Evolutionary conservation across 495 filamentous ascomycete species (phyloP).

Genomic region (Alectoria sarmentosa): DNA sequence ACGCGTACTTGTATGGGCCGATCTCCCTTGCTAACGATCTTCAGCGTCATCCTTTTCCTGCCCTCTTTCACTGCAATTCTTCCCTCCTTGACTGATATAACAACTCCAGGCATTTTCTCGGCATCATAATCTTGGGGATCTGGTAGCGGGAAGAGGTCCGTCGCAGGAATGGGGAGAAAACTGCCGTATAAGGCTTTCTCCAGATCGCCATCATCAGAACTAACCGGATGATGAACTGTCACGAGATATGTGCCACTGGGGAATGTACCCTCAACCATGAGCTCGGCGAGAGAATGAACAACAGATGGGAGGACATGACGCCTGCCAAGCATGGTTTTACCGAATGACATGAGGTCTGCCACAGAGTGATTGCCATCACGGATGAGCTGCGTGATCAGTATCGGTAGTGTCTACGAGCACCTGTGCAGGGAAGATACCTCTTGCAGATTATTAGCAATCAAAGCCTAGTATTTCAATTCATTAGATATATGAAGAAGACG

Average conservation of each 20-base stretch:
- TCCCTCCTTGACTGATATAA: constrained; percentile 61
- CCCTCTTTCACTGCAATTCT: constrained; percentile 65
- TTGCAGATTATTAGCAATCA: constrained; percentile 86
- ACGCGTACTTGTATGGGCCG: constrained; percentile 71
- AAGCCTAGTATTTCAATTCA: constrained; percentile 48
- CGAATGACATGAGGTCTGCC: constrained; percentile 86
- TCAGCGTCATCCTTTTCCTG: constrained; percentile 62
- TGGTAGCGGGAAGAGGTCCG: constrained; percentile 55
- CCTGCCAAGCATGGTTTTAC: constrained; percentile 86
- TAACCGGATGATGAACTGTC: constrained; percentile 87
- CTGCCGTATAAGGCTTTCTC: constrained; percentile 83
- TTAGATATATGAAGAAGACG: constrained; percentile 10
- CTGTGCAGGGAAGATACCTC: constrained; percentile 48
- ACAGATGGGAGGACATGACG: constrained; percentile 89
- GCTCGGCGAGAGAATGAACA: constrained; percentile 62
- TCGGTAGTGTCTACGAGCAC: constrained; percentile 6
- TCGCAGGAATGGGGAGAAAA: constrained; percentile 77
- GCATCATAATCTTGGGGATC: constrained; percentile 54
- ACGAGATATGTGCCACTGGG: constrained; percentile 87
- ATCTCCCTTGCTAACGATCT: constrained; percentile 82
- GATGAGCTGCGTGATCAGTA: constrained; percentile 53
- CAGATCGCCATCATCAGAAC: constrained; percentile 80
- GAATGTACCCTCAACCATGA: constrained; percentile 95
- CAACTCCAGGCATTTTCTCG: constrained; percentile 67
- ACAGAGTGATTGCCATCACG: constrained; percentile 94